A percentile compares a stretch with the other conserved stretches of the same genome.
Conservation (phyloP, 2,329 filamentous ascomycete genomes). For the Aureobasidium melanogenum region DNA sequence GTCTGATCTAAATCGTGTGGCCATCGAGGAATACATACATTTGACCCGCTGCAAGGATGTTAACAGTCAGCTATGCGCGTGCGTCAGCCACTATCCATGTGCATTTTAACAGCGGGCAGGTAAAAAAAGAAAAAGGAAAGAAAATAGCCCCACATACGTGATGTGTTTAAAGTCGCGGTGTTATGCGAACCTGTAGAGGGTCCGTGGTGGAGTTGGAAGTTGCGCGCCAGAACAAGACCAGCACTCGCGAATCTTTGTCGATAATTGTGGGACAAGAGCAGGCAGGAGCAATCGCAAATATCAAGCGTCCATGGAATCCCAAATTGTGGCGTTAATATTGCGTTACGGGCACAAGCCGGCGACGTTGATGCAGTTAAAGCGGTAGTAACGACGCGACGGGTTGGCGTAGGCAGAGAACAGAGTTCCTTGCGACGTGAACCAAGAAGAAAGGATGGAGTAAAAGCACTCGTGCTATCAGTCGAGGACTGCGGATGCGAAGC, state of each 20-base stretch:
- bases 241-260: background rate
- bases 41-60: conserved; percentile 15
- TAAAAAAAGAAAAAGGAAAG: background rate
- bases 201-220: background rate
- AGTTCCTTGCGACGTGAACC: background rate
- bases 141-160: background rate
- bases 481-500: background rate
- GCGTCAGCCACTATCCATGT: background rate
- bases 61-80: background rate
- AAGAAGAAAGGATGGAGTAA: background rate
- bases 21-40: conserved; percentile 27
- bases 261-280: background rate
- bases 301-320: background rate
- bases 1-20: conserved; percentile 34
- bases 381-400: background rate
- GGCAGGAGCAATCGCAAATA: background rate
- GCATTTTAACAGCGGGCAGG: background rate
- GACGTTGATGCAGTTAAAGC: background rate
- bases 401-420: background rate
- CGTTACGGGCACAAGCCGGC: background rate
- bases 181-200: conserved; percentile 1
- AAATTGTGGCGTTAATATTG: conserved; percentile 6
- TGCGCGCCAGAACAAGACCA: background rate
- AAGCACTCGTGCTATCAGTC: background rate
- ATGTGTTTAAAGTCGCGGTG: background rate